These are phyloP conservation scores for Arthrobotrys pseudoclavata DNA, from an alignment of 2,329 filamentous ascomycete species.

Conservation along the genomic window DNA sequence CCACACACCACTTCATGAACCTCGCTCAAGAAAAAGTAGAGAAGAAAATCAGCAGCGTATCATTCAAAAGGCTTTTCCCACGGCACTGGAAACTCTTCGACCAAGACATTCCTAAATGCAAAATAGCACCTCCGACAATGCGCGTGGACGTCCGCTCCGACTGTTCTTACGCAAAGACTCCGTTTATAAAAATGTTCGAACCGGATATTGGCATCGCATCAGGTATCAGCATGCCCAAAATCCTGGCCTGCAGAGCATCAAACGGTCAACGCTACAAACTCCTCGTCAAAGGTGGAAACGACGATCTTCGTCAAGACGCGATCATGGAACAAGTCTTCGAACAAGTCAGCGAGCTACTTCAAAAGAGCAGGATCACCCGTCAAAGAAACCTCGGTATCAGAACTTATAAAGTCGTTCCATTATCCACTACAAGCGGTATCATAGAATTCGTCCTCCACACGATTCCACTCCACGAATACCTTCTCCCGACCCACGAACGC, in stretches of 20 bases:
- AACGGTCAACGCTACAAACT: conserved; percentile 88
- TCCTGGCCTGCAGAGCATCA: conserved; percentile 83
- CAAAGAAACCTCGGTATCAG: conserved; percentile 90
- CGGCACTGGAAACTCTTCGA: conserved; percentile 57
- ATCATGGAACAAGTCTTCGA: conserved; percentile 99
- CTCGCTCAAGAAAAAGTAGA: conserved; percentile 67
- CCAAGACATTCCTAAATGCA: conserved; percentile 71
- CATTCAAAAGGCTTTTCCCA: conserved; percentile 63
- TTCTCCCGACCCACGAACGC: conserved; percentile 88
- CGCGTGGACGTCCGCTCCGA: conserved; percentile 80
- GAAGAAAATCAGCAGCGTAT: conserved; percentile 76
- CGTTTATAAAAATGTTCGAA: conserved; percentile 79
- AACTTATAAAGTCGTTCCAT: conserved; percentile 95
- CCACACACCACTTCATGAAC: conserved; percentile 50
- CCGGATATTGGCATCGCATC: conserved; percentile 85
- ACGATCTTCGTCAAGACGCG: conserved; percentile 95
- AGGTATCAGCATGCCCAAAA: conserved; percentile 92
- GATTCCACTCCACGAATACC: conserved; percentile 88
- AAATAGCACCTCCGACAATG: conserved; percentile 90
- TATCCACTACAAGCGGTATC: conserved; percentile 86
- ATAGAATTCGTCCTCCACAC: conserved; percentile 98
- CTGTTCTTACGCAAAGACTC: conserved; percentile 81
- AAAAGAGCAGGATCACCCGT: conserved; percentile 85
- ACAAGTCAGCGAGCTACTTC: conserved; percentile 89
- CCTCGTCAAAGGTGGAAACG: conserved; percentile 93